These are phyloP conservation scores for Ceratobasidium sp. DNA, from an alignment of 1,284 basidiomycete species.

Conservation along the genomic window DNA sequence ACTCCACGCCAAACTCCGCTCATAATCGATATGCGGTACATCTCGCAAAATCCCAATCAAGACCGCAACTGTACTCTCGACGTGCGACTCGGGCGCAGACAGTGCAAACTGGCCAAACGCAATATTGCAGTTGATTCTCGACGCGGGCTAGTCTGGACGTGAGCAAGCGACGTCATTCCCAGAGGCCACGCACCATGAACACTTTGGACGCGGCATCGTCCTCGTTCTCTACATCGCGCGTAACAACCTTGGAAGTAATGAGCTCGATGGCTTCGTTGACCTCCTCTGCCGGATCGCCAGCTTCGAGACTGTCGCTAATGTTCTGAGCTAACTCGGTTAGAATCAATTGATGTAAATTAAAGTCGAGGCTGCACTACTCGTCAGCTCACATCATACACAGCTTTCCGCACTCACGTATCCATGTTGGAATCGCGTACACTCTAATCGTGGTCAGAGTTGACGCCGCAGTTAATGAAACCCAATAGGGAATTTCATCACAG, in stretches of 20 bases:
- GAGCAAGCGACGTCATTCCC: constrained; percentile 12
- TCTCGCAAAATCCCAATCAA: constrained; percentile 71
- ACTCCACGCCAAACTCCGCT: constrained; percentile 75
- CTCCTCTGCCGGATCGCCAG: constrained; percentile 29
- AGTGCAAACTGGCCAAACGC: constrained; percentile 76
- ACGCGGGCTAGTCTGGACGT: constrained; percentile 55
- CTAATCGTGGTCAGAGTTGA: not conserved
- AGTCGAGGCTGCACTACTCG: constrained; percentile 50
- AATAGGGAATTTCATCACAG: not conserved
- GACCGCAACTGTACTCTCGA: constrained; percentile 59
- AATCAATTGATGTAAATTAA: constrained; percentile 80
- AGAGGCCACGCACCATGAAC: constrained; percentile 62
- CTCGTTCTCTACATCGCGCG: constrained; percentile 46
- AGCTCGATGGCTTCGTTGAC: constrained; percentile 60
- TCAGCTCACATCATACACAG: not conserved
- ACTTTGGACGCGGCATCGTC: constrained; percentile 48
- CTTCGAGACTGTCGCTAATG: constrained; percentile 47
- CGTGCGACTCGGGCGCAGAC: constrained; percentile 63
- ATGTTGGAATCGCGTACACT: constrained; percentile 1
- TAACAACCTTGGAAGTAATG: constrained; percentile 67
- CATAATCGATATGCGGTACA: constrained; percentile 75
- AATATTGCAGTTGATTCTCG: constrained; percentile 74
- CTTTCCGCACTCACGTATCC: constrained; percentile 20
- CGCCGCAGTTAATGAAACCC: too few species aligned
- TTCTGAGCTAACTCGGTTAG: constrained; percentile 79